Base-by-base conservation (phyloP, 1,284 basidiomycete species). In the Puccinia hordei region DNA sequence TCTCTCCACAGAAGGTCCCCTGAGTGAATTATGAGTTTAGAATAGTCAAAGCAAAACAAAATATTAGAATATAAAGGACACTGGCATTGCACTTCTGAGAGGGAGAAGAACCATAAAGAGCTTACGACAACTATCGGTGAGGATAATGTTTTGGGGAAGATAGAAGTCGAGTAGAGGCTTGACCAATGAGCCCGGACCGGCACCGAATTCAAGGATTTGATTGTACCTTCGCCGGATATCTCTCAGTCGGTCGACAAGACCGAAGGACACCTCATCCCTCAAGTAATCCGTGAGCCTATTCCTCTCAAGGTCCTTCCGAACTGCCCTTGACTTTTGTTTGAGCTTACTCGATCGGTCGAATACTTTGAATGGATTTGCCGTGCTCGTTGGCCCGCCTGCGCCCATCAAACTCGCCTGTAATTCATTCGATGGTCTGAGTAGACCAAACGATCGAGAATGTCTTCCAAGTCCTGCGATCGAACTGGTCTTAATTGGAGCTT, bases 241-340 rank as follows among this genome's bases (percentile, higher is more conserved):
- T 22, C 79, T 41, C 22, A 81, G 55, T 59, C 81, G 82, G 81
- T 53, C 83, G 75, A 53, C 41, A 9, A 57, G 59, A 61, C 44
- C 81, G 68, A 12, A 35, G 38, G 83, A 94, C 3, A 96, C 90
- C 84, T 95, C 94, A 80, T 94, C 90, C 41, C 94, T 90, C 27
- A 99, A 88, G 86, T 99, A 99, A 88, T 99, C 97, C 0, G 97
- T 94, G 0, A 90, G 89, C 82, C 90, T 88, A 83, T 91, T 94
- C 61, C 88, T 88, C 41, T 87, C 85, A 17, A 87, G 89, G 65
- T 89, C 89, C 71, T 87, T 88, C 63, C 84, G 81, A 1, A 90
- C 92, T 0, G 94, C 92, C 15, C 91, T 88, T 84, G 96, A 91
- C 83, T 90, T 91, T 86, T 99, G 96, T 13, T 90, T 85, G 51